Base-by-base conservation (phyloP, 176 grass and related monocot genomes). In the Panicum miliaceum region DNA sequence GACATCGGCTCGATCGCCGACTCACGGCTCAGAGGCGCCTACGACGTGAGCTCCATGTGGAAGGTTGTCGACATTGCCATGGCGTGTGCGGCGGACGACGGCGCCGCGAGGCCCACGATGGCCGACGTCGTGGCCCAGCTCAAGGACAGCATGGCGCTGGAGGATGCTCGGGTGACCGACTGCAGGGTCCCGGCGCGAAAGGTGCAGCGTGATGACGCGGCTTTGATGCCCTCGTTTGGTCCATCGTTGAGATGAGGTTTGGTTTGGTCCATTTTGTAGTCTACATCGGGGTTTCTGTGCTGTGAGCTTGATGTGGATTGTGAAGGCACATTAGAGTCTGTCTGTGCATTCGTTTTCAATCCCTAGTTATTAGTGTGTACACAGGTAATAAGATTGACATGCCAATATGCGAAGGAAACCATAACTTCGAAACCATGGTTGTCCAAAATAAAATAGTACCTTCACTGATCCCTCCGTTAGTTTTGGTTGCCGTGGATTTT, bases 111-210 rank as follows among this genome's bases (percentile, higher is more conserved):
- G 56, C 72, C 72, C 3, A 68, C 71, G 18, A 77, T 84, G 71
- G 10, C 7, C 8, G 45, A 37, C 23, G 81, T 84, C 32, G 50
- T 75, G 43, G 71, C 51, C 4, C 54, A 54, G 19, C 58, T 67
- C 25, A 85, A 78, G 69, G 82, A 78, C 8, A 78, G 67, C 64
- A 37, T 85, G 15, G 82, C 72, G 29, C 40, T 78, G 8, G 82
- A 85, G 72, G 2, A 77, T 5, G 78, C 78, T 12, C 62, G 78
- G 27, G 62, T 11, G 45, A 68, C 23, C 16, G 15, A 64, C 34
- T 11, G 14, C 26, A 63, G 40, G 8, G 5, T 13, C 59, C 41
- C 50, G 53, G 53, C 0, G 40, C 4, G 0, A 63, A 8, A 15
- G 8, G 27, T 7, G 58, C 73, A 15, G 54, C 12, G 59, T 7